These are phyloP conservation scores for Ophiocordyceps robertsii DNA, from an alignment of 2,329 filamentous ascomycete genomes.

Conservation along the genomic window DNA sequence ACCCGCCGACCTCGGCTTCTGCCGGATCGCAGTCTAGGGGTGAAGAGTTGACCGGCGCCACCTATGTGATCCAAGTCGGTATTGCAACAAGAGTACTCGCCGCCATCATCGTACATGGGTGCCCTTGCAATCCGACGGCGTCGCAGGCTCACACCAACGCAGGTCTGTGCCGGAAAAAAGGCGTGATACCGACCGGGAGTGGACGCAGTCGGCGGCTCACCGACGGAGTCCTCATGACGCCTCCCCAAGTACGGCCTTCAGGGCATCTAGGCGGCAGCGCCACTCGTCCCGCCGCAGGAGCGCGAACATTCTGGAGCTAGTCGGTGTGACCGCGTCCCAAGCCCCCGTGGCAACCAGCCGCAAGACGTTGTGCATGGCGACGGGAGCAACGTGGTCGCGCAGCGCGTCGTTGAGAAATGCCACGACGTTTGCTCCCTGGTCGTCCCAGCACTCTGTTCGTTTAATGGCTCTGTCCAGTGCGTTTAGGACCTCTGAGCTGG, in stretches of 20 bases:
- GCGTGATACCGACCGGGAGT: too few relatives aligned
- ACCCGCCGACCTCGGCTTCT: too few relatives aligned
- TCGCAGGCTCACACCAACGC: too few relatives aligned
- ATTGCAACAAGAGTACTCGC: too few relatives aligned
- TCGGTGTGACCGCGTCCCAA: conserved; percentile 13
- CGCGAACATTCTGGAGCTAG: conserved; percentile 15
- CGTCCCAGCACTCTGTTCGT: conserved; percentile 4
- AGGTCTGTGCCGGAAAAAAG: too few relatives aligned
- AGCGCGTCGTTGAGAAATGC: conserved; percentile 5
- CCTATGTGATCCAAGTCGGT: too few relatives aligned
- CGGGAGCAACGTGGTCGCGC: conserved; percentile 5
- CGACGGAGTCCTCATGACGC: too few relatives aligned
- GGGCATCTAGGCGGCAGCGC: conserved; percentile 11
- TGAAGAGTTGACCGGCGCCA: too few relatives aligned
- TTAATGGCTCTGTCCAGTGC: conserved; percentile 13
- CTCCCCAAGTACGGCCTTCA: conserved; percentile 7
- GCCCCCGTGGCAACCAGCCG: conserved; percentile 18
- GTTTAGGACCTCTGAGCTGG: conserved; percentile 8
- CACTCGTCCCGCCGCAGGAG: conserved; percentile 23
- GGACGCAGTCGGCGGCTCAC: too few relatives aligned
- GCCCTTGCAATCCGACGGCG: too few relatives aligned
- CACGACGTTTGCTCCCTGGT: conserved; percentile 7
- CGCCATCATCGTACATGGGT: too few relatives aligned
- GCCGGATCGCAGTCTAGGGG: too few relatives aligned
- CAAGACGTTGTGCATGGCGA: conserved; percentile 14